phyloP scores from a whole-genome alignment of 768 basidiomycete genomes.

The Suillus weaverae region DNA sequence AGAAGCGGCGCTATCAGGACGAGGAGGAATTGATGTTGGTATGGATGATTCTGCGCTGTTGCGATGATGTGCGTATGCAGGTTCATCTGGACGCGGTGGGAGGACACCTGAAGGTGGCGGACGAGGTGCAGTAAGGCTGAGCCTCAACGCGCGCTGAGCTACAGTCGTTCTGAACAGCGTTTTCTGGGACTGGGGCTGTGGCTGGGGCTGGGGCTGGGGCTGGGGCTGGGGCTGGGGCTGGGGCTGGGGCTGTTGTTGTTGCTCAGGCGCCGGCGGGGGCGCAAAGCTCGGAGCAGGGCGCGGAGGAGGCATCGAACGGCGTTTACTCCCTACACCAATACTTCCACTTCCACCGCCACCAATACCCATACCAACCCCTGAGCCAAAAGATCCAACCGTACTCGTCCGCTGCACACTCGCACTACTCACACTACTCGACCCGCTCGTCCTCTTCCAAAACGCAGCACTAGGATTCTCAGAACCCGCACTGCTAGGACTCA shows the following conservation, averaged over 20 bases:
- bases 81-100: conserved; percentile 70
- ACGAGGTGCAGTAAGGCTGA: conserved; percentile 63
- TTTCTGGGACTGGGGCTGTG: conserved; percentile 23
- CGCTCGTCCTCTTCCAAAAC: conserved; percentile 54
- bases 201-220: conserved; percentile 13
- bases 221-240: conserved; percentile 21
- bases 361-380: not conserved
- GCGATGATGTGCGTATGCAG: conserved; percentile 23
- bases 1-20: conserved; percentile 24
- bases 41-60: conserved; percentile 35
- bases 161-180: conserved; percentile 54
- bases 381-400: not conserved
- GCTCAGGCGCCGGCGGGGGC: conserved; percentile 63
- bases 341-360: conserved; percentile 1
- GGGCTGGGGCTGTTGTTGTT: conserved; percentile 22
- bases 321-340: conserved; percentile 37
- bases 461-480: conserved; percentile 26
- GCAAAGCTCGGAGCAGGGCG: conserved; percentile 72
- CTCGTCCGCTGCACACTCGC: conserved; percentile 23
- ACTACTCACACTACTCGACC: conserved; percentile 44
- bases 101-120: conserved; percentile 60
- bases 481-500: conserved; percentile 30
- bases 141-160: conserved; percentile 53
- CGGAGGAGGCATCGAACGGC: conserved; percentile 69
- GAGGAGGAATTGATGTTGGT: conserved; percentile 42